phyloP scores from a whole-genome alignment of 257 asterid species.

The Solanum pinnatisectum region DNA sequence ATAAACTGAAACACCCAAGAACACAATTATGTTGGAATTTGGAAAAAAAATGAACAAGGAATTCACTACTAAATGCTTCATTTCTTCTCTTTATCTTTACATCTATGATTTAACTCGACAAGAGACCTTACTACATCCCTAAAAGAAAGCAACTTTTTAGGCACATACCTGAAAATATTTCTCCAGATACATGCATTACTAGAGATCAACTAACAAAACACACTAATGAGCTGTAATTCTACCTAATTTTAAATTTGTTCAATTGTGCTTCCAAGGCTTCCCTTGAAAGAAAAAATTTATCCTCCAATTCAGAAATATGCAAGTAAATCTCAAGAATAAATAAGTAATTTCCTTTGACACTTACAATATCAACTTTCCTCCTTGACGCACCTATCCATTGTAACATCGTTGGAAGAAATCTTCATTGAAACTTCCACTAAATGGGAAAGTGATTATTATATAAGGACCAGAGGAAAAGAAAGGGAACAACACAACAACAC shows the following conservation, averaged over 20 bases:
- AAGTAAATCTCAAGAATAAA: not conserved
- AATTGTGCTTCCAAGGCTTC: not conserved
- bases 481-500: not conserved
- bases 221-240: not conserved
- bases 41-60: too few relatives aligned
- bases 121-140: too few relatives aligned
- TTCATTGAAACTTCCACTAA: constrained; percentile 3
- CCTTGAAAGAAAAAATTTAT: not conserved
- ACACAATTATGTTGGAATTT: too few relatives aligned
- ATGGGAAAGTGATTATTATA: not conserved
- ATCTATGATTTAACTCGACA: too few relatives aligned
- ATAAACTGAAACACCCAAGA: too few relatives aligned
- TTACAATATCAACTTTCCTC: constrained; percentile 65
- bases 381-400: constrained; percentile 98
- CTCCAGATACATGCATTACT: not conserved
- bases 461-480: not conserved
- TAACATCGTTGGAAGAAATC: constrained; percentile 35
- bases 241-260: not conserved
- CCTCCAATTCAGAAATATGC: not conserved
- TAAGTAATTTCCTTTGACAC: constrained; percentile 10
- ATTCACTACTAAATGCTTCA: too few relatives aligned
- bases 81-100: too few relatives aligned
- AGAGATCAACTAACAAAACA: not conserved
- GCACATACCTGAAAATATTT: too few relatives aligned
- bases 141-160: too few relatives aligned